These are phyloP conservation scores for Aaosphaeria pasadenensis DNA, from an alignment of 2,329 filamentous ascomycete species.

Conservation along the genomic window DNA sequence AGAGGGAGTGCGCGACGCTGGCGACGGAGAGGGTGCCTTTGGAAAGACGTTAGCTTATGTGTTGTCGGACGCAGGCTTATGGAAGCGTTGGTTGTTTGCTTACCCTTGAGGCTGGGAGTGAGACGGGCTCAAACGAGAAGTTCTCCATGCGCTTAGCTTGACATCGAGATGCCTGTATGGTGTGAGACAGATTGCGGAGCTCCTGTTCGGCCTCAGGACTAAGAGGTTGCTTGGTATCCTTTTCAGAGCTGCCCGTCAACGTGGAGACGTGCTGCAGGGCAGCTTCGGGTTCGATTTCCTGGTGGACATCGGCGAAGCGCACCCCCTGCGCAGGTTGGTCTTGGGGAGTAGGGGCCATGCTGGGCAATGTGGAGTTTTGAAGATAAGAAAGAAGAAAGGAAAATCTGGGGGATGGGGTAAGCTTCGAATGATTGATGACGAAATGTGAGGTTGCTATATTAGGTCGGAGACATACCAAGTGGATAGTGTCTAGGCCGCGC, in stretches of 20 bases:
- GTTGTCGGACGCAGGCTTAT: no score
- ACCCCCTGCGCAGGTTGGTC: slow-evolving; percentile 30
- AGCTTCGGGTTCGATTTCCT: slow-evolving; percentile 37
- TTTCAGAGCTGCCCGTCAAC: slow-evolving; percentile 19
- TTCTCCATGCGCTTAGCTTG: slow-evolving; percentile 82
- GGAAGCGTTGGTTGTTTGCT: slow-evolving; percentile 35
- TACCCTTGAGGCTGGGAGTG: slow-evolving; percentile 80
- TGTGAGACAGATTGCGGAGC: slow-evolving; percentile 68
- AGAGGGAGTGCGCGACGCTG: slow-evolving; percentile 43
- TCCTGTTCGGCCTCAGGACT: slow-evolving; percentile 56
- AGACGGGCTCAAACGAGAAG: slow-evolving; percentile 87
- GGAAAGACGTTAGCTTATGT: background rate
- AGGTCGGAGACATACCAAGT: background rate
- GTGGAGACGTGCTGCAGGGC: slow-evolving; percentile 31
- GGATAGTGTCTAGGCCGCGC: background rate
- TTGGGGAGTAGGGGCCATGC: slow-evolving; percentile 24
- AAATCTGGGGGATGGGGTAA: no score
- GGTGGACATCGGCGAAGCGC: slow-evolving; percentile 38
- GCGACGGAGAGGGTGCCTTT: slow-evolving; percentile 48
- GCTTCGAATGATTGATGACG: no score
- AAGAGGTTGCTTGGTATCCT: slow-evolving; percentile 26
- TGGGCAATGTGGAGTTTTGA: background rate
- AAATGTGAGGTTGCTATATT: background rate
- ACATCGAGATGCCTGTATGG: slow-evolving; percentile 69
- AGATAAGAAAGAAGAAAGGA: no score